phyloP scores from a whole-genome alignment of 1,284 basidiomycete genomes.

The Leucoagaricus sp. region DNA sequence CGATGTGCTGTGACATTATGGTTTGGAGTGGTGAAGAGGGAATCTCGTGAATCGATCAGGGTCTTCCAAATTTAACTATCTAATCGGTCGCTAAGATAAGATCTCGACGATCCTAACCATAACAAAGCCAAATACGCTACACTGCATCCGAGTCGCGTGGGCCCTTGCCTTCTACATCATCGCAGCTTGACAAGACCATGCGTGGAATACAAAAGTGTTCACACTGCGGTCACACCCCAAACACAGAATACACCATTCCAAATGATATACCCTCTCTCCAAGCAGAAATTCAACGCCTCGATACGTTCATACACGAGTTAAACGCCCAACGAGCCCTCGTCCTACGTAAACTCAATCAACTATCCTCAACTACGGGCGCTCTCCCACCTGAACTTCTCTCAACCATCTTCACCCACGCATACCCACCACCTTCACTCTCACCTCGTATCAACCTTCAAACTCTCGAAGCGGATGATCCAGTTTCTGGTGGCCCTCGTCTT shows the following conservation, averaged over 20 bases:
- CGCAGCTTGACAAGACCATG: background rate
- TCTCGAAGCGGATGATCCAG: background rate
- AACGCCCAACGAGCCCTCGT: background rate
- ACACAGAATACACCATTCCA: background rate
- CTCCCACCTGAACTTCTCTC: background rate
- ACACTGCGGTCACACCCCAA: background rate
- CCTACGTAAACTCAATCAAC: background rate
- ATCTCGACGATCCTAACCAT: background rate
- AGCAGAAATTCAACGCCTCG: background rate
- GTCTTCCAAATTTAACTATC: background rate
- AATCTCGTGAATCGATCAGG: conserved; percentile 11
- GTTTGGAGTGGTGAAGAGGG: background rate
- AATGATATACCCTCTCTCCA: background rate
- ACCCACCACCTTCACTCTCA: background rate
- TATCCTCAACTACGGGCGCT: background rate
- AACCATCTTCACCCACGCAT: background rate
- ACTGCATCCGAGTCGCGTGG: background rate
- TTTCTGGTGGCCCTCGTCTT: too few relatives aligned
- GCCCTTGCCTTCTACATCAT: too few relatives aligned
- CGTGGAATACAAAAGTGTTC: background rate
- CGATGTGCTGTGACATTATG: conserved; percentile 30
- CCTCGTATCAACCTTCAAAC: background rate
- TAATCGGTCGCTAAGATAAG: background rate
- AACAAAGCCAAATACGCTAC: background rate
- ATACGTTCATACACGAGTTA: background rate